Conservation (phyloP, 192 early-diverging fungal genomes). For the Coemansia umbellata region DNA sequence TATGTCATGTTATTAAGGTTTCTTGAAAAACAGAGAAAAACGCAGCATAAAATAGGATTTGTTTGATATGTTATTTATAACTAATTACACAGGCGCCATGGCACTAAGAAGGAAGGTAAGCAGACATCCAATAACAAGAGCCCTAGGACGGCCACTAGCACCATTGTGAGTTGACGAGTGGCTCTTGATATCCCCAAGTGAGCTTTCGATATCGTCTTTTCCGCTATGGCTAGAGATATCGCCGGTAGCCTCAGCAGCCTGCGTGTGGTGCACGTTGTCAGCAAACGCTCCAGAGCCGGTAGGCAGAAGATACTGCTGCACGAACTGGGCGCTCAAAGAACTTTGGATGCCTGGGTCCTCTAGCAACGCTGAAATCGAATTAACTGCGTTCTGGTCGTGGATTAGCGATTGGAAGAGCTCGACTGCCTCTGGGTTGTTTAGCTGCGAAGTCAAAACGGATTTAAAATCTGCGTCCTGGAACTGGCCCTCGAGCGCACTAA, state of each 20-base stretch:
- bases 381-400: slow-evolving; percentile 35
- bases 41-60: too few relatives aligned
- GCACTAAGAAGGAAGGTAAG: slow-evolving; percentile 19
- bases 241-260: slow-evolving; percentile 8
- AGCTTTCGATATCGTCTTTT: slow-evolving; percentile 14
- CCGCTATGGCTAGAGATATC: slow-evolving; percentile 14
- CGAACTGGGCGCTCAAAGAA: slow-evolving; percentile 45
- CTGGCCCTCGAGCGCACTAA: slow-evolving; percentile 39
- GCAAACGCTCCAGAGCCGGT: neutral
- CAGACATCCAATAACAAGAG: slow-evolving; percentile 22
- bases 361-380: slow-evolving; percentile 40
- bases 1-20: too few relatives aligned
- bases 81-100: slow-evolving; percentile 21
- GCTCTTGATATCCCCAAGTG: slow-evolving; percentile 6
- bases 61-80: too few relatives aligned
- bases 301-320: slow-evolving; percentile 27
- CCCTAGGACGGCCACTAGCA: slow-evolving; percentile 7
- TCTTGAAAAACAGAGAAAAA: too few relatives aligned
- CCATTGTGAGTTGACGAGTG: slow-evolving; percentile 13
- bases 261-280: neutral
- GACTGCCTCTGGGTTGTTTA: slow-evolving; percentile 46
- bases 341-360: slow-evolving; percentile 45
- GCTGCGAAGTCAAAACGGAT: slow-evolving; percentile 41
- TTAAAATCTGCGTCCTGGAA: slow-evolving; percentile 34
- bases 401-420: slow-evolving; percentile 51